Evolutionary conservation across 2,329 filamentous ascomycete species (phyloP).

Genomic region (Rutstroemia sydowiana): DNA sequence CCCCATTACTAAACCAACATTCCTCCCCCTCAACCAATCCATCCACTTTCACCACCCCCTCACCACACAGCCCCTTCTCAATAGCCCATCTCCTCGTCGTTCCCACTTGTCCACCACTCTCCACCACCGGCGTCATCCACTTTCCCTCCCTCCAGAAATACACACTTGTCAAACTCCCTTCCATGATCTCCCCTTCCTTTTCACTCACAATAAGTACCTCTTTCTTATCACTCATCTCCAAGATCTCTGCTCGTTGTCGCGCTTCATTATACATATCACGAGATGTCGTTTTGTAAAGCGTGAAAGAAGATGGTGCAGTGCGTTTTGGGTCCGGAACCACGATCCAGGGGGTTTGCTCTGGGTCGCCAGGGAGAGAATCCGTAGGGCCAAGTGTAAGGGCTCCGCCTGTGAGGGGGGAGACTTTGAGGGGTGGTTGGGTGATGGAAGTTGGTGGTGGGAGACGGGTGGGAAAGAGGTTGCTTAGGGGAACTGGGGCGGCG

Average conservation of each 20-base stretch:
- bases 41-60: constrained; percentile 51
- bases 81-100: constrained; percentile 81
- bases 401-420: constrained; percentile 26
- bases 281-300: constrained; percentile 68
- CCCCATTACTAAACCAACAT: constrained; percentile 84
- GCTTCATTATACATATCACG: constrained; percentile 66
- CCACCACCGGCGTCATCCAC: constrained; percentile 79
- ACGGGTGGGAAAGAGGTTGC: constrained; percentile 49
- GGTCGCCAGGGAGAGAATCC: constrained; percentile 22
- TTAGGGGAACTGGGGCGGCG: constrained; percentile 35
- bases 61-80: constrained; percentile 56
- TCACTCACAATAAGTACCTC: constrained; percentile 73
- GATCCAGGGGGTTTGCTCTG: constrained; percentile 9
- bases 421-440: constrained; percentile 10
- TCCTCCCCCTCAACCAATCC: constrained; percentile 65
- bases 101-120: constrained; percentile 72
- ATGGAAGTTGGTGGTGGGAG: constrained; percentile 40
- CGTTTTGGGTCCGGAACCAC: constrained; percentile 30
- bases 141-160: constrained; percentile 67
- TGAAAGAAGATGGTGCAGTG: constrained; percentile 60
- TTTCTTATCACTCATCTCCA: constrained; percentile 37
- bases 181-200: constrained; percentile 61
- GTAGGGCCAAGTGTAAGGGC: constrained; percentile 19
- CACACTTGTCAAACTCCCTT: constrained; percentile 74
- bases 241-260: constrained; percentile 52